These are phyloP conservation scores for Hypomontagnella submonticulosa DNA, from an alignment of 495 filamentous ascomycete genomes.

Conservation along the genomic window DNA sequence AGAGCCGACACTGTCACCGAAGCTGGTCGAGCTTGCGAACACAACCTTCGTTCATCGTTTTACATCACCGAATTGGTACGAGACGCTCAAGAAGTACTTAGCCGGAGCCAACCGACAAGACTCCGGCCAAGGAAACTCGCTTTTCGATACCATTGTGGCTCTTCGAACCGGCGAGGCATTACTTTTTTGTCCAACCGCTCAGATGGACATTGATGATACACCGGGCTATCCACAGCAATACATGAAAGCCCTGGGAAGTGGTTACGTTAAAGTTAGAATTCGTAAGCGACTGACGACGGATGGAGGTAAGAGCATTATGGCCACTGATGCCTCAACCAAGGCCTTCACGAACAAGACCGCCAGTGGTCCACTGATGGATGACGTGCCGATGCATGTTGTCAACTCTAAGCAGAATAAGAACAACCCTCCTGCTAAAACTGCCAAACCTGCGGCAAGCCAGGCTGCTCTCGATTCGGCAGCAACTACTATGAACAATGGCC, in stretches of 20 bases:
- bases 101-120: constrained; percentile 17
- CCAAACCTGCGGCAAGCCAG: too few relatives aligned
- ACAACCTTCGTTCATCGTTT: constrained; percentile 71
- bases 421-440: too few relatives aligned
- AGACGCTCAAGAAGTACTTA: constrained; percentile 59
- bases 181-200: constrained; percentile 71
- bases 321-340: constrained; percentile 22
- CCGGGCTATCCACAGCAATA: constrained; percentile 20
- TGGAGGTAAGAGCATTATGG: constrained; percentile 66
- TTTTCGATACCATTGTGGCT: constrained; percentile 68
- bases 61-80: constrained; percentile 66
- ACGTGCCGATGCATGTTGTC: constrained; percentile 2
- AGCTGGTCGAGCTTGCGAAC: constrained; percentile 66
- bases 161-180: constrained; percentile 72
- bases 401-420: too few relatives aligned
- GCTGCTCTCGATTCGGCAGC: too few relatives aligned
- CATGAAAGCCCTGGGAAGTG: constrained; percentile 57
- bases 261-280: constrained; percentile 64
- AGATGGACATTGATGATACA: constrained; percentile 53
- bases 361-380: neutral
- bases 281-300: constrained; percentile 65
- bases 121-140: constrained; percentile 2
- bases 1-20: constrained; percentile 69
- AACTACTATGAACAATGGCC: neutral
- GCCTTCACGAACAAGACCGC: neutral